Evolutionary conservation across 2,329 filamentous ascomycete genomes (phyloP).

Genomic region (Grosmannia clavigera): DNA sequence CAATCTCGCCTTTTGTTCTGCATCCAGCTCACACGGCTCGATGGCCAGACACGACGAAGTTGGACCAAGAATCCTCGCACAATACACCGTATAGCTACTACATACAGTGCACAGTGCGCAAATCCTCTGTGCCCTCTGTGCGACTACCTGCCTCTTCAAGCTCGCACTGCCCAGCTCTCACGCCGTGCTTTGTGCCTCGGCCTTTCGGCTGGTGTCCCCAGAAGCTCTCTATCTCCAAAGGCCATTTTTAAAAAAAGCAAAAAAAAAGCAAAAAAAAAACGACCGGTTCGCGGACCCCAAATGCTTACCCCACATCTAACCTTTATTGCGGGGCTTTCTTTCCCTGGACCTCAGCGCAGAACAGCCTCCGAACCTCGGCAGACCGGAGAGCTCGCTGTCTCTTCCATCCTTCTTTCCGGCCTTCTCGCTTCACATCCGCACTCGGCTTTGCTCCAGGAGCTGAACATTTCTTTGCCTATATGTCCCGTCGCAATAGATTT

Average conservation of each 20-base stretch:
- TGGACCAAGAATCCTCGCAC: neutral
- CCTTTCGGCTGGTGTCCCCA: constrained; percentile 7
- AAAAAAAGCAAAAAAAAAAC: neutral
- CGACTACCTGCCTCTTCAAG: too few species aligned
- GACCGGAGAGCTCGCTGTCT: constrained; percentile 2
- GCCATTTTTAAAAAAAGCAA: neutral
- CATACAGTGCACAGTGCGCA: too few species aligned
- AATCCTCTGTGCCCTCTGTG: too few species aligned
- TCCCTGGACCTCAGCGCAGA: neutral
- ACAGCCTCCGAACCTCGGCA: constrained; percentile 8
- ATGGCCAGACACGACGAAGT: too few species aligned
- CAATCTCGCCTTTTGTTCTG: neutral
- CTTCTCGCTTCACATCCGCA: neutral
- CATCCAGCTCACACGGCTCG: too few species aligned
- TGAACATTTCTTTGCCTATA: too few species aligned
- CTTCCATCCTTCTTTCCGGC: neutral
- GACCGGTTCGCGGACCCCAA: neutral
- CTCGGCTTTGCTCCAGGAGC: neutral
- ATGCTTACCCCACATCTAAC: constrained; percentile 1
- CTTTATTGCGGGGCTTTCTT: neutral
- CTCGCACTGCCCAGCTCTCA: too few species aligned
- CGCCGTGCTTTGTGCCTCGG: constrained; percentile 8
- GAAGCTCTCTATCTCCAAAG: neutral
- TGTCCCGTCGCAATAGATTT: too few species aligned
- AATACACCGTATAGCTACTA: neutral